Base-by-base conservation (phyloP, 23 red algal genomes). In the Gracilariopsis chorda region DNA sequence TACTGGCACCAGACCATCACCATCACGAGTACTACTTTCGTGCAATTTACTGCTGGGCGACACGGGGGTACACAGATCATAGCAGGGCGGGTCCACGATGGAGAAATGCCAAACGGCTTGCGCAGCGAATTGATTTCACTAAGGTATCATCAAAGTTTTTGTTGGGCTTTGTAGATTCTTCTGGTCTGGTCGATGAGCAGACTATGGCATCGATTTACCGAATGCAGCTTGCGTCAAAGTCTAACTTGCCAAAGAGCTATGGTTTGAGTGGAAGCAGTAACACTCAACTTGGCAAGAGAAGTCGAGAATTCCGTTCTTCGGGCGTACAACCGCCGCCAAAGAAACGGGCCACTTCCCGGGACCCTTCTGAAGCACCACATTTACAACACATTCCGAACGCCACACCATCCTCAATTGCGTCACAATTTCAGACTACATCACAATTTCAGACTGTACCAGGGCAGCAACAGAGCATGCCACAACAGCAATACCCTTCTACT, bases 21-120 rank as follows among this genome's bases (percentile, higher is more conserved):
- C 42, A 47, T 4, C 39, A 73, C 16, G 67, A 73, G 28, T 73
- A 73, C 67, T 73, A 39, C 67, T 73, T 73, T 23, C 67, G 67
- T 42, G 67, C 67, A 3, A 9, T 73, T 2, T 73, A 73, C 32
- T 73, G 67, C 37, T 73, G 67, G 67, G 67, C 67, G 11, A 73
- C 67, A 45, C 67, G 67, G 20, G 67, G 67, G 39, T 73, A 73
- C 67, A 73, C 67, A 3, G 67, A 73, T 11, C 28, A 45, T 12
- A 35, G 7, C 37, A 44, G 30, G 17, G 67, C 37, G 1, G 40
- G 67, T 3, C 28, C 67, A 21, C 67, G 67, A 36, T 73, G 67
- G 67, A 73, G 67, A 46, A 73, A 73, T 46, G 67, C 67, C 13
- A 12, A 45, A 20, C 42, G 47, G 67, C 67, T 73, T 42, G 67